Conservation (phyloP, 2,329 filamentous ascomycete genomes). For the Macrophomina pseudophaseolina region DNA sequence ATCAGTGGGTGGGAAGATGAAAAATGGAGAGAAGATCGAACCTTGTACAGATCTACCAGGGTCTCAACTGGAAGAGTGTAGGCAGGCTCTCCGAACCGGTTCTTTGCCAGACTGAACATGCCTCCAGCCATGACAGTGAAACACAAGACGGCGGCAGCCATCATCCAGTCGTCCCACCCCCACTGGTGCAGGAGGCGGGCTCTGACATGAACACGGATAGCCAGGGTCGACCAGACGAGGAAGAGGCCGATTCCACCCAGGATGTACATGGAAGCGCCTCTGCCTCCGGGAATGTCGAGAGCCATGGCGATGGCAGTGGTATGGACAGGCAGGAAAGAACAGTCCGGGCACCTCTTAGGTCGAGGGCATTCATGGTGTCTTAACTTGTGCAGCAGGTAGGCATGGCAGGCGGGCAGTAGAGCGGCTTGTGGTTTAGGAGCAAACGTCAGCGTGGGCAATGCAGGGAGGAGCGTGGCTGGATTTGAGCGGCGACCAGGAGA, state of each 20-base stretch:
- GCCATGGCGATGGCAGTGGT: neutral
- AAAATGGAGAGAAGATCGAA: neutral
- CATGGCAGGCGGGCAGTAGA: neutral
- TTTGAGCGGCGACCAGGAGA: neutral
- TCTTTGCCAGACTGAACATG: slow-evolving; percentile 9
- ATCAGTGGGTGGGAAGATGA: neutral
- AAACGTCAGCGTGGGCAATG: neutral
- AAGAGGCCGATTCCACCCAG: slow-evolving; percentile 19
- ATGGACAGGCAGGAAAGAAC: neutral
- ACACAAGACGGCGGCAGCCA: neutral
- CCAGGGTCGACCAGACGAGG: slow-evolving; percentile 17
- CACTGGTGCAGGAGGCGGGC: neutral
- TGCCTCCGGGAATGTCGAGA: slow-evolving; percentile 15
- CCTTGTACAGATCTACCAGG: slow-evolving; percentile 1
- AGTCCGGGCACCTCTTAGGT: neutral
- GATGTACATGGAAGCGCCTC: slow-evolving; percentile 19
- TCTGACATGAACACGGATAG: slow-evolving; percentile 6
- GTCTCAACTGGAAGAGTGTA: neutral
- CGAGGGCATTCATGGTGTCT: slow-evolving; percentile 1
- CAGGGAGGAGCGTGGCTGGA: neutral
- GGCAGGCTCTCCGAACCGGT: slow-evolving; percentile 5
- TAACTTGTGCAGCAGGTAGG: neutral
- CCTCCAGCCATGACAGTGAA: slow-evolving; percentile 11
- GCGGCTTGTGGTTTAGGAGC: neutral
- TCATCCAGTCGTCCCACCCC: slow-evolving; percentile 19